Evolutionary conservation across 306 rosid genomes (phyloP).

Genomic region (Pterocarpus santalinus): DNA sequence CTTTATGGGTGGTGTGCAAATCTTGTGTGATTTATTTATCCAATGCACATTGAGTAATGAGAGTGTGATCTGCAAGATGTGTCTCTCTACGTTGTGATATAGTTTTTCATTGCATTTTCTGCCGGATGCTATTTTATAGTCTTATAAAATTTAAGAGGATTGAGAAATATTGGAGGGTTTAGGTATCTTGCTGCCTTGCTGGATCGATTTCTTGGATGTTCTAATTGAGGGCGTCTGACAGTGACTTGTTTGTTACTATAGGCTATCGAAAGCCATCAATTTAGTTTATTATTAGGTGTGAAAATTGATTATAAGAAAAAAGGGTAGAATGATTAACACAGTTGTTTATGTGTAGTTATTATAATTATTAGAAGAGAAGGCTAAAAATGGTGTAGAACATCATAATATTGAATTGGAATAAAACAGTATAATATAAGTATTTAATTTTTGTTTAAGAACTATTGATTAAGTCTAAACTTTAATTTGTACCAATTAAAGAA

Average conservation of each 20-base stretch:
- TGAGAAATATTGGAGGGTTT: background rate
- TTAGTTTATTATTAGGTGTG: too few relatives aligned
- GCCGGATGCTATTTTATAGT: background rate
- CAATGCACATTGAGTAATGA: conserved; percentile 26
- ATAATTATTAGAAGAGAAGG: too few relatives aligned
- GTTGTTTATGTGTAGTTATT: too few relatives aligned
- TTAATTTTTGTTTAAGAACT: too few relatives aligned
- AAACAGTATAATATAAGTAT: too few relatives aligned
- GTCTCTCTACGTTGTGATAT: conserved; percentile 9
- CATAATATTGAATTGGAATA: too few relatives aligned
- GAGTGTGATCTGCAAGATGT: conserved; percentile 26
- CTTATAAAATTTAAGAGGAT: background rate
- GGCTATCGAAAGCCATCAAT: too few relatives aligned
- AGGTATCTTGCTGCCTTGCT: background rate
- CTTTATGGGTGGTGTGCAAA: conserved; percentile 44
- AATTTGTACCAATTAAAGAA: too few relatives aligned
- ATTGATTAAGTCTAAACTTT: too few relatives aligned
- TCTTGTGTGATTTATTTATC: conserved; percentile 24
- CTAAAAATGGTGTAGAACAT: too few relatives aligned
- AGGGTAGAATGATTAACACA: too few relatives aligned
- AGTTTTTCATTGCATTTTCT: conserved; percentile 27
- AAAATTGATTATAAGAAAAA: too few relatives aligned
- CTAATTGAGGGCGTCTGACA: background rate
- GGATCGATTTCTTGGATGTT: background rate
- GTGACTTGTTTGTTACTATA: background rate